Evolutionary conservation across 306 rosid genomes (phyloP).

Genomic region (Gynostemma pentaphyllum): DNA sequence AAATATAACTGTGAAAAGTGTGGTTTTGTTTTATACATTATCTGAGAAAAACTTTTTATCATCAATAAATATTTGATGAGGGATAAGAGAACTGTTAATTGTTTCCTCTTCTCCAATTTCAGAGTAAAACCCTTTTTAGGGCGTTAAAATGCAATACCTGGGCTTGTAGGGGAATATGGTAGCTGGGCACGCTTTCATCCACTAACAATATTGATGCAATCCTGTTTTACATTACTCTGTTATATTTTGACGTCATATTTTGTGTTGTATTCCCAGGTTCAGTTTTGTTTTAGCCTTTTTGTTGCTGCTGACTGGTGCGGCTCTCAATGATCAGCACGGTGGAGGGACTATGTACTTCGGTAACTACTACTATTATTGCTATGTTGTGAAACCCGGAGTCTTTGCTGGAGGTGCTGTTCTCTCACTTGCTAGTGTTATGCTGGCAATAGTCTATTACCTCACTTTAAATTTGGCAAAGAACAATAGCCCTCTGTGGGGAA

Average conservation of each 20-base stretch:
- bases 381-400: slow-evolving; percentile 78
- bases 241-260: neutral
- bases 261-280: slow-evolving; percentile 42
- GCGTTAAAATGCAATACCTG: neutral
- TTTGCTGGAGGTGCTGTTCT: slow-evolving; percentile 61
- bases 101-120: no score
- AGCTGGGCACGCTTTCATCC: neutral
- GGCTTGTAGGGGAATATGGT: neutral
- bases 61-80: no score
- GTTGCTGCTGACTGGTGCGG: slow-evolving; percentile 64
- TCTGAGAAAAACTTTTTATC: no score
- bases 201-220: neutral
- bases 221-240: neutral
- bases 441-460: slow-evolving; percentile 54
- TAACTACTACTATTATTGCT: slow-evolving; percentile 50
- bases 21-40: no score
- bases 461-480: slow-evolving; percentile 33
- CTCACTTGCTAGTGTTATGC: slow-evolving; percentile 50
- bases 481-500: slow-evolving; percentile 19
- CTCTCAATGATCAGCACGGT: slow-evolving; percentile 56
- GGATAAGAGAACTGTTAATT: no score
- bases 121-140: no score
- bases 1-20: no score
- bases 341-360: slow-evolving; percentile 56
- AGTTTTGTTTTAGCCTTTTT: slow-evolving; percentile 59